Base-by-base conservation (phyloP, 495 filamentous ascomycete genomes). In the Aspergillus heteromorphus region DNA sequence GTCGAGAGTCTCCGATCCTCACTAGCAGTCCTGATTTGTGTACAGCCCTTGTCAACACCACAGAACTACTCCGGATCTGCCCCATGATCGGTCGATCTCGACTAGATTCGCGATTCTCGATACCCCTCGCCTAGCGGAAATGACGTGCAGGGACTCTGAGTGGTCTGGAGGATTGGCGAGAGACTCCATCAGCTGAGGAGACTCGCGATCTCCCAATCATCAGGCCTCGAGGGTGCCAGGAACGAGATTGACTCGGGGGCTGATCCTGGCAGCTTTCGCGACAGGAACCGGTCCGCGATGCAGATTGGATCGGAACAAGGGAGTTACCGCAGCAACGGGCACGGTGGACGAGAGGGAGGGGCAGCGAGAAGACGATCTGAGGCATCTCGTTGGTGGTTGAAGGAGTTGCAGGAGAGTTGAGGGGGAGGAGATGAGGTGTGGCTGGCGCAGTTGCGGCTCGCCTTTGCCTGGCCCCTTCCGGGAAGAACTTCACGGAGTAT, bases 241-340 rank as follows among this genome's bases (percentile, higher is more conserved):
- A 14, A 41, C n/a, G 14, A 48, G 54, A 61, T 61, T 17, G 21
- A 49, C 20, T 51, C 45, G 45, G 49, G 53, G 49, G 53, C 25
- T 23, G 36, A 25, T 23, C 48, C 47, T 56, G 25, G 38, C 45
- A 45, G 29, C 47, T 9, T 9, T 16, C 13, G 42, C 51, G 18
- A 47, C 27, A 40, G 49, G 25, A 42, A 40, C 31, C 16, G 34
- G 23, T 27, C 23, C 23, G 49, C 45, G 25, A 7, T 10, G 36
- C 36, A 25, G 23, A 14, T 30, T n/a, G 29, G 50, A 53, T 50
- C 49, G 56, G 60, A 63, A 38, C 29, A 58, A 61, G 59, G 57
- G 61, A 70, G 71, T 73, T 73, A 63, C 67, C 51, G 21, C 54
- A 61, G 66, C 61, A 73, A 73, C 71, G 40, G 3, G 1, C 16